These are phyloP conservation scores for Pseudonitzschia pungens DNA, from an alignment of 108 stramenopile species.

Conservation along the genomic window DNA sequence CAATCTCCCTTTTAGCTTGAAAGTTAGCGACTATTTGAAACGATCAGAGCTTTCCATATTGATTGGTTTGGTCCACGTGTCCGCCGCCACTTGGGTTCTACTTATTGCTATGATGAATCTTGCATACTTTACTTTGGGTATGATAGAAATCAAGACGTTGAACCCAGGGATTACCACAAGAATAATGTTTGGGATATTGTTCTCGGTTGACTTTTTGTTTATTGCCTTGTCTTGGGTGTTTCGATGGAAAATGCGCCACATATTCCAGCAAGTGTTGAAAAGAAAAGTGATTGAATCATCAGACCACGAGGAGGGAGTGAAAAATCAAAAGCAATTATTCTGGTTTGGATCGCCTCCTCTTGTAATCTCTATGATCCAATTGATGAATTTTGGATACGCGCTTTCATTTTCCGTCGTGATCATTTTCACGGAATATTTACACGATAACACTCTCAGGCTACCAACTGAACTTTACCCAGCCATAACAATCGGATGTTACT, in stretches of 20 bases:
- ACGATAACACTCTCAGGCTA: background rate
- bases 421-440: slow-evolving; percentile 50
- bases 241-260: slow-evolving; percentile 24
- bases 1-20: slow-evolving; percentile 67
- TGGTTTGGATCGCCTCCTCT: slow-evolving; percentile 71
- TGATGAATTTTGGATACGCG: slow-evolving; percentile 88
- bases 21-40: slow-evolving; percentile 80
- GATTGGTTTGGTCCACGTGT: slow-evolving; percentile 70
- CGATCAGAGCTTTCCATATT: slow-evolving; percentile 61
- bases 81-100: slow-evolving; percentile 72
- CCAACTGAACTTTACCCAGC: slow-evolving; percentile 29
- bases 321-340: slow-evolving; percentile 65
- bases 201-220: slow-evolving; percentile 36
- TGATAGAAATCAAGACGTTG: slow-evolving; percentile 41
- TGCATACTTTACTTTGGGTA: slow-evolving; percentile 64
- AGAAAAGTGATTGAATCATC: slow-evolving; percentile 6
- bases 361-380: slow-evolving; percentile 72
- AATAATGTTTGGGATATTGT: slow-evolving; percentile 40
- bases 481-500: slow-evolving; percentile 48
- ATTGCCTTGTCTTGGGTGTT: slow-evolving; percentile 39
- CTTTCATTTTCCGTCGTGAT: slow-evolving; percentile 68
- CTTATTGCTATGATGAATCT: slow-evolving; percentile 60
- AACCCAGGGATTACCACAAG: slow-evolving; percentile 28
- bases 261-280: slow-evolving; percentile 4
- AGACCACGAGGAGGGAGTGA: slow-evolving; percentile 5